Base-by-base conservation (phyloP, 2,329 filamentous ascomycete genomes). In the Eutypella sp. region DNA sequence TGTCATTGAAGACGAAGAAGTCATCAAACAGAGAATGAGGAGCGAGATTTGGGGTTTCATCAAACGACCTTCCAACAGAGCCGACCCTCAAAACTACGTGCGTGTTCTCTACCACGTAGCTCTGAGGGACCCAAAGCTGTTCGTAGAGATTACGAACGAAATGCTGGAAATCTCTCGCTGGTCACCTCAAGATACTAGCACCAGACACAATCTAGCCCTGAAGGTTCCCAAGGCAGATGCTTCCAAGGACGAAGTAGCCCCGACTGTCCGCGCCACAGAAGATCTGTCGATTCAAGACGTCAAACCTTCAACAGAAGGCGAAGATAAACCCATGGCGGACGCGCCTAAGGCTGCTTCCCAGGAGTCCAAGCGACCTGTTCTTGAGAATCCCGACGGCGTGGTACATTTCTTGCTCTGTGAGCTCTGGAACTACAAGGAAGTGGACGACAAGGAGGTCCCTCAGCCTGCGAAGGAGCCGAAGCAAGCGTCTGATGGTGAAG, bases 351-450 rank as follows among this genome's bases (percentile, higher is more conserved):
- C 66, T 25, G 53, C 73, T 3, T 57, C 69, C 1, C 63, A 69
- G 29, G 90, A 96, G 49, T 68, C 81, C 34, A 96, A 95, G 67
- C 75, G 87, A 8, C 92, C 93, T 1, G 76, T 91, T 11, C 83
- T 96, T 5, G 91, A 96, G 64, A 90, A 93, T 51, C 89, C 92
- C 0, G 93, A 97, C 65, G 93, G 93, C 4, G 89, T 99, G 3
- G 85, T 99, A 47, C 89, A 97, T 60, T 99, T 96, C 66, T 75
- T 99, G 19, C 81, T 99, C 4, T 95, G 88, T 47, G 93, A 99
- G 64, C 73, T 99, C 39, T 75, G 96, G 46, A 91, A 89, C 42
- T 97, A 95, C 68, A 86, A 87, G 58, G 91, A 96, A 61, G 89
- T 96, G 5, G 89, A 95, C 31, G 92, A 97, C 59, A 91, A 87